Percentiles rank a stretch among this genome's conserved stretches.
phyloP scores from a whole-genome alignment of 2,329 filamentous ascomycete species.

The Aspergillus pseudoglaucus region DNA sequence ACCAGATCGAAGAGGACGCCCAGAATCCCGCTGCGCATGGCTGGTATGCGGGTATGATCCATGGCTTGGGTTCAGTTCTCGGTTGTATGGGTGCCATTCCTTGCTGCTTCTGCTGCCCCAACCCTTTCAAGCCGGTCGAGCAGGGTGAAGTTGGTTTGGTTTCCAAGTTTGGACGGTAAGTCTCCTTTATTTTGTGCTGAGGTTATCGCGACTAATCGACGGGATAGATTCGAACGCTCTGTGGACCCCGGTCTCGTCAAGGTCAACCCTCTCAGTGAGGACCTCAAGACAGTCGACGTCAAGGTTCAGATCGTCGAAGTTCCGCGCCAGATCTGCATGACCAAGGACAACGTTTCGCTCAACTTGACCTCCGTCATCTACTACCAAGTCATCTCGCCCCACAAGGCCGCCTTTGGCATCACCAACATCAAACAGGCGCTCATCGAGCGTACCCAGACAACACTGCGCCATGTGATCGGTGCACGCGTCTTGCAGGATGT shows the following conservation, averaged over 20 bases:
- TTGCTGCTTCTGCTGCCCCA: conserved; percentile 86
- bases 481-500: conserved; percentile 95
- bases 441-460: conserved; percentile 95
- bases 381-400: conserved; percentile 92
- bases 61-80: conserved; percentile 64
- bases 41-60: conserved; percentile 71
- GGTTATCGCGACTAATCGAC: conserved; percentile 2
- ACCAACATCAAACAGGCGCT: conserved; percentile 92
- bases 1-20: conserved; percentile 51
- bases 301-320: conserved; percentile 99
- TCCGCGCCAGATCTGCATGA: conserved; percentile 96
- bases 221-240: conserved; percentile 71
- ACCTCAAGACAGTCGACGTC: conserved; percentile 86
- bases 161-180: conserved; percentile 74
- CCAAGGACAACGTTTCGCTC: conserved; percentile 96
- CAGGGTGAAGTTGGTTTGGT: conserved; percentile 95
- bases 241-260: conserved; percentile 96
- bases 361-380: conserved; percentile 96
- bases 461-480: conserved; percentile 90
- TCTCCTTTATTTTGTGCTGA: conserved; percentile 1
- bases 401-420: conserved; percentile 97
- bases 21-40: conserved; percentile 66
- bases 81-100: conserved; percentile 81
- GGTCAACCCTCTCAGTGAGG: conserved; percentile 92
- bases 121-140: conserved; percentile 86